phyloP scores from a whole-genome alignment of 2,329 filamentous ascomycete genomes.

The Aspergillus oerlinghausenensis region DNA sequence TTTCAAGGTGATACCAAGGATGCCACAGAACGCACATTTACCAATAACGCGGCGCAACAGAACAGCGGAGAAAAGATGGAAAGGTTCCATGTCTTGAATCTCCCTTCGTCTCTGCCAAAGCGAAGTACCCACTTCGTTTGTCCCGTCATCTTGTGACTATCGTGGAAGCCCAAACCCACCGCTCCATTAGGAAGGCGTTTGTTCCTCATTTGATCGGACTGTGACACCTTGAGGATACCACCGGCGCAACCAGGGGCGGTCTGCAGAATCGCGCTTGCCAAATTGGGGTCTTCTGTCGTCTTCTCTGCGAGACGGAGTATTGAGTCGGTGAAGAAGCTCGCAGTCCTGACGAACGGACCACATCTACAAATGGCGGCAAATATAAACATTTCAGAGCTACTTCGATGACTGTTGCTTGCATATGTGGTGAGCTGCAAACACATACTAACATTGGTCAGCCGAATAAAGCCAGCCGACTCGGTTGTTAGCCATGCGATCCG shows the following conservation, averaged over 20 bases:
- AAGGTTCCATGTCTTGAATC: constrained; percentile 11
- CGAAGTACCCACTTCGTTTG: constrained; percentile 15
- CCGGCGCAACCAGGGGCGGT: constrained; percentile 17
- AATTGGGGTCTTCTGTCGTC: neutral
- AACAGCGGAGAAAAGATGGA: constrained; percentile 4
- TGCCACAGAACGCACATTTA: constrained; percentile 15
- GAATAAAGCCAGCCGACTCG: neutral
- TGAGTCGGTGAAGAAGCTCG: constrained; percentile 16
- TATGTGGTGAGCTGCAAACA: constrained; percentile 6
- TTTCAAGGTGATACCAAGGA: constrained; percentile 15
- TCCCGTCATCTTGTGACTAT: constrained; percentile 19
- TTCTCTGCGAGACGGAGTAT: constrained; percentile 3
- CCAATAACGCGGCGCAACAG: constrained; percentile 9
- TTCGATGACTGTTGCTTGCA: constrained; percentile 2
- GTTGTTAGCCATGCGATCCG: constrained; percentile 3
- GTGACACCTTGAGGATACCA: constrained; percentile 20
- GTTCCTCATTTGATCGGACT: constrained; percentile 12
- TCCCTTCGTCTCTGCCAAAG: constrained; percentile 7
- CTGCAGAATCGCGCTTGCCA: constrained; percentile 5
- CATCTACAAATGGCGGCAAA: constrained; percentile 1
- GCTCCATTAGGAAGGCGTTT: constrained; percentile 12
- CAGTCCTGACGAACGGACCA: constrained; percentile 3
- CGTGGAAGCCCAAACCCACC: constrained; percentile 10
- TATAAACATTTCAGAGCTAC: neutral
- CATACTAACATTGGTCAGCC: constrained; percentile 1